Evolutionary conservation across 495 filamentous ascomycete species (phyloP), one percentile per base, ranked within the genome.

Genomic region (Pseudevernia furfuracea): DNA sequence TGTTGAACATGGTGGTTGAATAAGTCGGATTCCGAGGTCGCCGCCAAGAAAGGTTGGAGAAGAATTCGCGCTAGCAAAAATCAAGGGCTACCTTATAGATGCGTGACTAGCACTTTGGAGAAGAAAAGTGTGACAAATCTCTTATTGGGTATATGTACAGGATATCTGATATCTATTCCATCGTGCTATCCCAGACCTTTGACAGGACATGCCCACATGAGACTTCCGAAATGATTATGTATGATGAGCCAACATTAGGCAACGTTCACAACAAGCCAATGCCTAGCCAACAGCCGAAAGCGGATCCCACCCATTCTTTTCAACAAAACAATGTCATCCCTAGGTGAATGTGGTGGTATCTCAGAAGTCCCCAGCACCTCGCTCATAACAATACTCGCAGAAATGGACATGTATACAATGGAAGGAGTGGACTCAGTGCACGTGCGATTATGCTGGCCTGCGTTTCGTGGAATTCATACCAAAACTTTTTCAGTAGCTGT

Each of bases 261-360:
- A 57, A 32, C 30, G 21, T 34, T 55, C 34, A n/a, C 21, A 28
- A 55, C 52, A 34, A 55, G 48, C 52, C 28, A 34, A 55, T 34
- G n/a, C n/a, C n/a, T n/a, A 32, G 52, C 52, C 61, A 44, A 39
- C 10, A 36, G 17, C 36, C 11, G 21, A 39, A 8, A 36, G 17
- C 36, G 4, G 21, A 57, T 56, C 37, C 52, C 17, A 19, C 28
- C 37, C 55, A 52, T 41, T 9, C 37, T 34, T 23, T 36, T 30
- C 30, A 23, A 63, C 41, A 23, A 43, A 30, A 56, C 34, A 63
- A 41, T 34, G 37, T 57, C 57, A 32, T 44, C 63, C 63, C 63
- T 65, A 65, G 19, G 38, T 60, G 34, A 60, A 38, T 60, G 46
- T 60, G 56, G 39, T 65, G 63, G 63, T 65, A 65, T 65, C 63